Conservation (phyloP, 768 basidiomycete species). For the Hemileccinum rubropunctum region DNA sequence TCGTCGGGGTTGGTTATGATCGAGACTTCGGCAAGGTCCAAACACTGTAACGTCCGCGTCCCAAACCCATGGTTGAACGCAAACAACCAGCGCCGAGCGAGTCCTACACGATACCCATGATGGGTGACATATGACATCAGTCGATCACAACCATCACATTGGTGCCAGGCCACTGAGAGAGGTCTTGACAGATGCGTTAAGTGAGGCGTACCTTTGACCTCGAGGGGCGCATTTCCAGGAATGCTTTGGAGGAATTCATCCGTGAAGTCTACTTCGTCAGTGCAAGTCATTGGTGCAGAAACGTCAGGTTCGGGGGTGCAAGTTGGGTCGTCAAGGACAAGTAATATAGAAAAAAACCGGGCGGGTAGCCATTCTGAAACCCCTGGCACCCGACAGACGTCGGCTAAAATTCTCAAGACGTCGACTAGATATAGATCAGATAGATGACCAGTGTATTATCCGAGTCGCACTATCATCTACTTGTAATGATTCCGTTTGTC, state of each 20-base stretch:
- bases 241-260: constrained; percentile 1
- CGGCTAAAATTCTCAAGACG: background rate
- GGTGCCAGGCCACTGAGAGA: no score
- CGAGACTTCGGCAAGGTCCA: constrained; percentile 39
- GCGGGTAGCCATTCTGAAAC: background rate
- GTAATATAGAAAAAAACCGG: background rate
- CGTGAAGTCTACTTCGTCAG: background rate
- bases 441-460: background rate
- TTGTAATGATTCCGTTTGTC: constrained; percentile 7
- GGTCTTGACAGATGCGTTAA: no score
- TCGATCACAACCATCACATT: no score
- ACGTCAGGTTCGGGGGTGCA: no score
- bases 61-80: constrained; percentile 31
- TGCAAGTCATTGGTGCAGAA: background rate
- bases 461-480: constrained; percentile 12
- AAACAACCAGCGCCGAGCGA: constrained; percentile 38
- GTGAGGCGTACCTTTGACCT: constrained; percentile 19
- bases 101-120: constrained; percentile 20
- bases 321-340: no score
- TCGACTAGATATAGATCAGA: constrained; percentile 4
- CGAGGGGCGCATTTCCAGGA: constrained; percentile 20
- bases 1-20: constrained; percentile 37
- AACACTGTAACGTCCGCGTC: background rate
- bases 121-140: no score
- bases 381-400: background rate